Base-by-base conservation (phyloP, 1,139 yeast genomes). In the Candida freyschussii region DNA sequence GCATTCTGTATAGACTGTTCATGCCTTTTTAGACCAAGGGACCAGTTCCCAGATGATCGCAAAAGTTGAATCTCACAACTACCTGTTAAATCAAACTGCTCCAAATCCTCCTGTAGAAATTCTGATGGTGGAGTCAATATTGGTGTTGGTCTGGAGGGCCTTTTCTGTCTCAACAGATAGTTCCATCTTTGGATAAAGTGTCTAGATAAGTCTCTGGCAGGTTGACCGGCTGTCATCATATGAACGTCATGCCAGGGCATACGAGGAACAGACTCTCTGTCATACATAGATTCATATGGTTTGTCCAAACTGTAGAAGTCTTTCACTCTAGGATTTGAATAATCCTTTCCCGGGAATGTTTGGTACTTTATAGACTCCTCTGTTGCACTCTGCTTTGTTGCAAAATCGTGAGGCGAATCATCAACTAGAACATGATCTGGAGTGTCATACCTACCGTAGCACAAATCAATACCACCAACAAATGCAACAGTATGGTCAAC, bases 161-260 rank as follows among this genome's bases (percentile, higher is more conserved):
- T 67, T 56, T 93, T 93, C 50, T 87, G 96, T 50, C 98, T 75
- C 32, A 91, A 59, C 30, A 91, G 66, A 51, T 86, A 93, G 56
- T 93, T 93, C 99, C 99, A 93, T 49, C 99, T 74, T 60, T 93
- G 98, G 11, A 89, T 94, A 59, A 93, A 93, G 58, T 91, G 98
- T 36, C 98, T 74, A 0, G 94, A 74, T 39, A 91, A 63, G 58
- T 93, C 99, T 40, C 97, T 69, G 0, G 97, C 98, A 6, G 89
- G 78, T 51, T 89, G 94, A n/a, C 99, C 99, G 8, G 89, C 75
- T 3, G 94, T 78, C 62, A 87, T 77, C 95, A 89, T 91, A 52
- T 91, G 97, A 28, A 93, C 85, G 67, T 93, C 99, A 58, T 93
- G 99, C 99, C 98, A 93, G 6, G 98, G 98, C 99, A 93, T 93